phyloP scores from a whole-genome alignment of 2,329 filamentous ascomycete genomes.

The Xylaria sp. region DNA sequence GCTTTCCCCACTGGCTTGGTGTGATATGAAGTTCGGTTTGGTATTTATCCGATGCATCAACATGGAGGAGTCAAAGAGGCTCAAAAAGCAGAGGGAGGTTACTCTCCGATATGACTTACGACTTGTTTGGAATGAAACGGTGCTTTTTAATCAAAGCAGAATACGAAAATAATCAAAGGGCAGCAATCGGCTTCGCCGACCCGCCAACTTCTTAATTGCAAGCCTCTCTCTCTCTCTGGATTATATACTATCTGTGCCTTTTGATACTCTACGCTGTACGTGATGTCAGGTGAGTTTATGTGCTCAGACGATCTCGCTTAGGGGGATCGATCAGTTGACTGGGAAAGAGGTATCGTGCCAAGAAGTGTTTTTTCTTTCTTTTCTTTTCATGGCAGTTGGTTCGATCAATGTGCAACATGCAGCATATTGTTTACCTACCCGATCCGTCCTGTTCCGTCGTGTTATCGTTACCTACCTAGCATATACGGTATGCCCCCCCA shows the following conservation, averaged over 20 bases:
- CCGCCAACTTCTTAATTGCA: slow-evolving; percentile 5
- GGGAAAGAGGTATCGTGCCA: too few relatives aligned
- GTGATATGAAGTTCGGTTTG: slow-evolving; percentile 20
- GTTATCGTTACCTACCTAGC: too few relatives aligned
- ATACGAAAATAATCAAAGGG: slow-evolving; percentile 12
- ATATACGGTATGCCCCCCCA: too few relatives aligned
- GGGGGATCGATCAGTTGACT: too few relatives aligned
- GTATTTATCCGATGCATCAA: slow-evolving; percentile 17
- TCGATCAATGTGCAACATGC: too few relatives aligned
- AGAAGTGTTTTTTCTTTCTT: too few relatives aligned
- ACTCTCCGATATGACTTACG: background rate
- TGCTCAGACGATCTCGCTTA: too few relatives aligned
- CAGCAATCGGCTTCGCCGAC: slow-evolving; percentile 4
- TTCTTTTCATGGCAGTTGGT: too few relatives aligned
- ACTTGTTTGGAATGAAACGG: background rate
- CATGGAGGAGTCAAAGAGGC: slow-evolving; percentile 14
- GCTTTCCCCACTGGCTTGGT: slow-evolving; percentile 17
- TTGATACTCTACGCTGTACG: background rate
- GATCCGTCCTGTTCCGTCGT: too few relatives aligned
- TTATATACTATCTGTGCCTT: background rate
- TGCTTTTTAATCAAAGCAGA: background rate
- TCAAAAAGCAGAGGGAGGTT: slow-evolving; percentile 6
- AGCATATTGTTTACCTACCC: too few relatives aligned
- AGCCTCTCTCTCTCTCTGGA: background rate
- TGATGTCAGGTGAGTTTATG: too few relatives aligned